Conservation (phyloP, 768 basidiomycete genomes). For the Tylopilus intermedius region DNA sequence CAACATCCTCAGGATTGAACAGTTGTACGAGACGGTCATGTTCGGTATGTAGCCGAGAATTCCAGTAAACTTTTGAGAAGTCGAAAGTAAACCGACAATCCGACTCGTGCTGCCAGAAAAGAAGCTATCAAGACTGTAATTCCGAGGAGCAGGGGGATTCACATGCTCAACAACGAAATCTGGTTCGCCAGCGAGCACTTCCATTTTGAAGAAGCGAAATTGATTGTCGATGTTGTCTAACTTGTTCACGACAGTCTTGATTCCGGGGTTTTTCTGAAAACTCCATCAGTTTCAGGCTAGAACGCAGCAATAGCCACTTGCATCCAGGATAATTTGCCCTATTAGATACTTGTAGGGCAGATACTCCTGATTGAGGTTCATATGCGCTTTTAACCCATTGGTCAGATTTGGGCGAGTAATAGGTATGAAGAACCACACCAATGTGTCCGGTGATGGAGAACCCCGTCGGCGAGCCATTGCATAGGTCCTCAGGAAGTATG, state of each 20-base stretch:
- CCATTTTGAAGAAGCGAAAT: constrained; percentile 96
- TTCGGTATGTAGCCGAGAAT: constrained; percentile 89
- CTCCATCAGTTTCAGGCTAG: constrained; percentile 7
- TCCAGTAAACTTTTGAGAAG: constrained; percentile 96
- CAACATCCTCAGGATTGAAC: constrained; percentile 70
- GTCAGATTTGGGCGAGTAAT: not conserved
- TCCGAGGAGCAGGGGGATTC: constrained; percentile 23
- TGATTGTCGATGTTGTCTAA: constrained; percentile 76
- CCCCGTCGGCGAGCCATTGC: constrained; percentile 76
- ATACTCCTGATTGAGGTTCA: constrained; percentile 89
- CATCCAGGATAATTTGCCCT: constrained; percentile 89
- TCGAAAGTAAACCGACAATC: constrained; percentile 89
- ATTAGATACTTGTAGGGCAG: constrained; percentile 87
- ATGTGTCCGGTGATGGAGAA: constrained; percentile 91
- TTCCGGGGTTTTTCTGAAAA: constrained; percentile 74
- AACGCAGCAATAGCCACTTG: constrained; percentile 33
- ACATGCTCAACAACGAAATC: constrained; percentile 87
- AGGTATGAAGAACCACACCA: constrained; percentile 45
- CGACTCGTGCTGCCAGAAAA: constrained; percentile 64
- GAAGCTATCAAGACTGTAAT: not conserved
- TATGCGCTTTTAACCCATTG: constrained; percentile 56
- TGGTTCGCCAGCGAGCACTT: constrained; percentile 86
- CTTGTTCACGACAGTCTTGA: constrained; percentile 94
- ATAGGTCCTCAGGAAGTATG: constrained; percentile 73
- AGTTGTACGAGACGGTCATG: constrained; percentile 77